Conservation (phyloP, 495 filamentous ascomycete genomes). For the Filosporella fistucella region DNA sequence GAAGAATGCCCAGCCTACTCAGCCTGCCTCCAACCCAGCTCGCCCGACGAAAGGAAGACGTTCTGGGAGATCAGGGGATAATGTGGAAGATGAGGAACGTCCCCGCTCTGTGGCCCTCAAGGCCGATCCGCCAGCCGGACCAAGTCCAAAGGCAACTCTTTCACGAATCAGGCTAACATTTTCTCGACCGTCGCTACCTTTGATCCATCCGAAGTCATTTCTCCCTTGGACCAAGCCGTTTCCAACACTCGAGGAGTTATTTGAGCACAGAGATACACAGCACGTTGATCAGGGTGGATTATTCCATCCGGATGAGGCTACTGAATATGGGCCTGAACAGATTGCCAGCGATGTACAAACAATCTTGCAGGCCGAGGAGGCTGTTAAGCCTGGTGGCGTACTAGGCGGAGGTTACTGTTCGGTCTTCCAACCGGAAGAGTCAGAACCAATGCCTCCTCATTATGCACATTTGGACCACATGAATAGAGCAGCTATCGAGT, state of each 20-base stretch:
- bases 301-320: conserved; percentile 49
- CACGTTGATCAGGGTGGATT: conserved; percentile 45
- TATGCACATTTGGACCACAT: conserved; percentile 86
- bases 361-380: conserved; percentile 61
- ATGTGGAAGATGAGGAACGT: conserved; percentile 11
- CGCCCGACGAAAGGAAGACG: conserved; percentile 7
- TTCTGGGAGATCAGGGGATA: conserved; percentile 7
- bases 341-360: conserved; percentile 46
- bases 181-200: conserved; percentile 37
- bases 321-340: conserved; percentile 44
- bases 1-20: neutral
- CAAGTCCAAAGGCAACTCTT: conserved; percentile 26
- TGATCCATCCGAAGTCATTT: conserved; percentile 50
- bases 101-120: neutral
- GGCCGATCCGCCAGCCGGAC: conserved; percentile 11
- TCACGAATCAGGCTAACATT: conserved; percentile 37
- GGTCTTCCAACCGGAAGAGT: conserved; percentile 72
- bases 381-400: conserved; percentile 67
- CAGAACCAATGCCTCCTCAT: conserved; percentile 67
- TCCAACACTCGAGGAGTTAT: conserved; percentile 47
- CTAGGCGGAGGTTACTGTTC: conserved; percentile 68
- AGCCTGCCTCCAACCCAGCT: conserved; percentile 10
- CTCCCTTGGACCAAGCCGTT: conserved; percentile 38
- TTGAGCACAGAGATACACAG: conserved; percentile 37
- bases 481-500: conserved; percentile 72